A percentile compares a stretch with the other conserved stretches of the same genome.
Conservation (phyloP, 73 alveolate species). For the Paramecium tetraurelia region DNA sequence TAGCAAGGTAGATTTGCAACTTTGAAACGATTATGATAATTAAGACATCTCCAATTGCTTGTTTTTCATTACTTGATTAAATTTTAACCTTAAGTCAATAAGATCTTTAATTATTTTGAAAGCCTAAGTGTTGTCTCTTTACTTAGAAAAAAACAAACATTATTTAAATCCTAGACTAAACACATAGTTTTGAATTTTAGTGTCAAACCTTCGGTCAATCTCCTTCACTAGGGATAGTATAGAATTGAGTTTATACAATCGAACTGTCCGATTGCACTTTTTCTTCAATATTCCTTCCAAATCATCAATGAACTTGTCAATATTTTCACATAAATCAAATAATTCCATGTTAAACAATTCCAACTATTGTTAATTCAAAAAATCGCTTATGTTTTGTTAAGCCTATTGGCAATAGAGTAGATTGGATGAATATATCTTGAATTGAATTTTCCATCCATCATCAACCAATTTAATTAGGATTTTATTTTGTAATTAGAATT, state of each 20-base stretch:
- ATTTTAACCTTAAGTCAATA: background rate
- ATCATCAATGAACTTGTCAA: background rate
- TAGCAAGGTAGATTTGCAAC: background rate
- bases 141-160: background rate
- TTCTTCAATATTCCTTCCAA: background rate
- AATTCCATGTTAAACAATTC: background rate
- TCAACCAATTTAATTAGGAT: background rate
- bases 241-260: background rate
- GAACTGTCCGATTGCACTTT: background rate
- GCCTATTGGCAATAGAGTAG: background rate
- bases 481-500: background rate
- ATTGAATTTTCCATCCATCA: background rate
- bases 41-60: background rate
- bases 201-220: background rate
- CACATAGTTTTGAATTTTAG: background rate
- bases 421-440: background rate
- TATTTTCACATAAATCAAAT: background rate
- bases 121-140: background rate
- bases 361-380: background rate
- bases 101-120: background rate
- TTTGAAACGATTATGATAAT: background rate
- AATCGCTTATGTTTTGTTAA: background rate
- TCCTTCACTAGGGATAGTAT: background rate
- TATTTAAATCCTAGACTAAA: background rate
- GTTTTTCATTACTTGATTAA: background rate